Percentiles rank a stretch among this genome's conserved stretches.
phyloP scores from a whole-genome alignment of 768 basidiomycete species.

The Lentinula boryana region DNA sequence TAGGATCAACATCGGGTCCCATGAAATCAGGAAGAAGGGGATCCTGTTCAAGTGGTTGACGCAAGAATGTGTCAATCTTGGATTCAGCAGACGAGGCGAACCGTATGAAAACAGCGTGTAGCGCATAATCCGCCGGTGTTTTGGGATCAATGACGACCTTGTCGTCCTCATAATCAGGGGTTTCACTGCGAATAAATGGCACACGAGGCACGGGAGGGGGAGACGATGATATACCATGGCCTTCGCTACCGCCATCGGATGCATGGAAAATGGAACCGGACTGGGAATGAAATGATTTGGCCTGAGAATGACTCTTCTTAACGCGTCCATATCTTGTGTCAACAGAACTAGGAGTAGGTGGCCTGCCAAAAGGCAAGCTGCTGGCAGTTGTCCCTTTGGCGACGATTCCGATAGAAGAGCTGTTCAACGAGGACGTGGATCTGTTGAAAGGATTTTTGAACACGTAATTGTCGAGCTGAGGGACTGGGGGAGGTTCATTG shows the following conservation, averaged over 20 bases:
- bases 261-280: constrained; percentile 67
- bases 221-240: constrained; percentile 46
- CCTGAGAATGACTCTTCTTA: constrained; percentile 53
- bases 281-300: constrained; percentile 75
- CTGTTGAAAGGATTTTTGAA: constrained; percentile 81
- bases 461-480: constrained; percentile 58
- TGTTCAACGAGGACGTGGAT: constrained; percentile 70
- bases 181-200: constrained; percentile 51
- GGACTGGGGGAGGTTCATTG: constrained; percentile 70
- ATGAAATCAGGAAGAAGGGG: constrained; percentile 60
- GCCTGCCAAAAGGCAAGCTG: constrained; percentile 50
- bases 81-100: constrained; percentile 76
- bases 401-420: constrained; percentile 26
- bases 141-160: constrained; percentile 65
- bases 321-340: constrained; percentile 30
- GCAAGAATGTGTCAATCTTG: constrained; percentile 74
- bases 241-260: constrained; percentile 72
- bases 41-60: constrained; percentile 61
- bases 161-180: constrained; percentile 62
- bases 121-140: constrained; percentile 83
- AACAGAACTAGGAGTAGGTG: constrained; percentile 53
- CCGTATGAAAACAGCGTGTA: constrained; percentile 83
- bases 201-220: constrained; percentile 80
- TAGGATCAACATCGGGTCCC: constrained; percentile 65
- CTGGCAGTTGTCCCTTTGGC: constrained; percentile 29